Evolutionary conservation across 768 basidiomycete genomes (phyloP).

Genomic region (Arthromyces matolae): DNA sequence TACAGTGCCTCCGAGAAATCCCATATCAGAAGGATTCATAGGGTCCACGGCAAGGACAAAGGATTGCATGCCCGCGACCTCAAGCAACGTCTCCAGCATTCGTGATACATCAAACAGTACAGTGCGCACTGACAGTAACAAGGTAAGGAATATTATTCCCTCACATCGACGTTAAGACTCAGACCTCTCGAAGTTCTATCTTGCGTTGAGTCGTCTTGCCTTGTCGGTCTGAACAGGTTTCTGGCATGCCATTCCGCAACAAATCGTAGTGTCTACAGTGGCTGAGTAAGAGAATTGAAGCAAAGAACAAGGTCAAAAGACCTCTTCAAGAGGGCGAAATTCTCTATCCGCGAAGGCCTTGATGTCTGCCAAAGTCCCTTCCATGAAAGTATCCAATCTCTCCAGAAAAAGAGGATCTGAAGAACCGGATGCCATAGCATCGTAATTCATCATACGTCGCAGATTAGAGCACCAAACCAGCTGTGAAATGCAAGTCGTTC

Average conservation of each 20-base stretch:
- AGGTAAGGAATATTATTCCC: slow-evolving; percentile 12
- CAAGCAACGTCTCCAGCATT: slow-evolving; percentile 50
- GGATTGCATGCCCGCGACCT: slow-evolving; percentile 51
- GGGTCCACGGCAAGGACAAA: slow-evolving; percentile 63
- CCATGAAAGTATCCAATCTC: slow-evolving; percentile 60
- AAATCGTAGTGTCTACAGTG: slow-evolving; percentile 40
- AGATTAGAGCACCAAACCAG: background rate
- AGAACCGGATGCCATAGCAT: slow-evolving; percentile 26
- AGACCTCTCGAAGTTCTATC: slow-evolving; percentile 19
- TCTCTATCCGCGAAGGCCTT: slow-evolving; percentile 61
- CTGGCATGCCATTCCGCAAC: slow-evolving; percentile 65
- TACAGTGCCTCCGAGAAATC: slow-evolving; percentile 62
- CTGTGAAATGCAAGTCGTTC: background rate
- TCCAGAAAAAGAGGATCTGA: slow-evolving; percentile 58
- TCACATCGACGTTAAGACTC: slow-evolving; percentile 11
- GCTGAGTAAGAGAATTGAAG: slow-evolving; percentile 18
- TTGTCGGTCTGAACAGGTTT: slow-evolving; percentile 43
- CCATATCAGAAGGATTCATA: slow-evolving; percentile 38
- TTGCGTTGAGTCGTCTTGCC: slow-evolving; percentile 7
- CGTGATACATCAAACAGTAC: slow-evolving; percentile 48
- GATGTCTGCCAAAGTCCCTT: slow-evolving; percentile 53
- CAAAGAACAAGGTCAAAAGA: slow-evolving; percentile 27
- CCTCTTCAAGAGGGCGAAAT: slow-evolving; percentile 56
- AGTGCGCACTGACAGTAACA: slow-evolving; percentile 36
- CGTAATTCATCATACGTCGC: slow-evolving; percentile 26